A percentile compares a stretch with the other conserved stretches of the same genome.
These are phyloP conservation scores for Podaxis sp. DNA, from an alignment of 768 basidiomycete genomes.

Conservation along the genomic window DNA sequence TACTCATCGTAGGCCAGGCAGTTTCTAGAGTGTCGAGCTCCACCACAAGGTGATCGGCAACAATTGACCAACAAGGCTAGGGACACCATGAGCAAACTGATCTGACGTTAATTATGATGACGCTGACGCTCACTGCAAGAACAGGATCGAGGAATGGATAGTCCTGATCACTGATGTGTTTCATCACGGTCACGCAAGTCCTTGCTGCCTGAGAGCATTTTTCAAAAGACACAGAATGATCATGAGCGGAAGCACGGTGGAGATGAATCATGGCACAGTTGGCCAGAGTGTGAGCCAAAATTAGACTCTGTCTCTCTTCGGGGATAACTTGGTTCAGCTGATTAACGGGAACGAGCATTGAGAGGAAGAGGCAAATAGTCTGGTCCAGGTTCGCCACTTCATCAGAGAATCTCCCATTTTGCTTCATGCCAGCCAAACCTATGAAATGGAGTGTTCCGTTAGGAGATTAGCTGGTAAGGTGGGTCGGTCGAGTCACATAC, in stretches of 20 bases:
- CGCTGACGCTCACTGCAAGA: conserved; percentile 50
- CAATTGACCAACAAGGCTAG: conserved; percentile 70
- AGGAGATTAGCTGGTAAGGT: background rate
- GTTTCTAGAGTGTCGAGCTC: conserved; percentile 62
- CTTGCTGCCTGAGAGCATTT: conserved; percentile 66
- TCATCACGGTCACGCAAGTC: conserved; percentile 53
- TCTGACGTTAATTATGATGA: background rate
- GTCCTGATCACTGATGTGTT: conserved; percentile 59
- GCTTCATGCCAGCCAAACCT: conserved; percentile 32
- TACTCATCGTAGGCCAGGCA: conserved; percentile 58
- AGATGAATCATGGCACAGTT: conserved; percentile 65
- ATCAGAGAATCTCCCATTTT: conserved; percentile 45
- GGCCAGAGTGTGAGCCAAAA: conserved; percentile 61
- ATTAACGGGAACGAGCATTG: conserved; percentile 60
- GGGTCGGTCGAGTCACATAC: conserved; percentile 32
- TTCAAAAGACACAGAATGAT: conserved; percentile 56
- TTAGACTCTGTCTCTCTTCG: conserved; percentile 55
- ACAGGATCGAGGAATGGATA: conserved; percentile 75
- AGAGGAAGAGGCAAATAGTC: conserved; percentile 56
- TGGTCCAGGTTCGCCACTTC: conserved; percentile 61
- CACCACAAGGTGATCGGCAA: conserved; percentile 60
- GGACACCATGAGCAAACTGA: background rate
- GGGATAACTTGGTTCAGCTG: conserved; percentile 53
- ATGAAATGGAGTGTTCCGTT: conserved; percentile 7
- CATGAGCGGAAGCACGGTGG: conserved; percentile 55